Conservation (phyloP, 2,329 filamentous ascomycete species). For the Cordyceps pruinosa region DNA sequence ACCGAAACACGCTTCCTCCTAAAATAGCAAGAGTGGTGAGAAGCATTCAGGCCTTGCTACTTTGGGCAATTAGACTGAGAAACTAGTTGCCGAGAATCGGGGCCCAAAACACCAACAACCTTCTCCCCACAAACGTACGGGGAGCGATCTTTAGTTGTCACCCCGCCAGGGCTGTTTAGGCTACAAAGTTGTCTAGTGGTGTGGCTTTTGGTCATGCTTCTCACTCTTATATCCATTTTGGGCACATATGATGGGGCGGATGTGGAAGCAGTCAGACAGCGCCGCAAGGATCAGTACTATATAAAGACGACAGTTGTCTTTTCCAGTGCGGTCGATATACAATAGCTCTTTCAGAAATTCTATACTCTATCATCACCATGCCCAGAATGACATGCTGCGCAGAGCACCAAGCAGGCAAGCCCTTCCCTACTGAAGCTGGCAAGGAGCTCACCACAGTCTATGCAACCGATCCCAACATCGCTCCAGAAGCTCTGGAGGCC, state of each 20-base stretch:
- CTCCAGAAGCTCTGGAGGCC: conserved; percentile 17
- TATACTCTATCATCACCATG: not conserved
- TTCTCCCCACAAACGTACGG: not conserved
- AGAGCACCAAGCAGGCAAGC: conserved; percentile 3
- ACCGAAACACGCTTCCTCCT: not conserved
- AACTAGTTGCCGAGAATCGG: not conserved
- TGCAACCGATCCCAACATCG: conserved; percentile 18
- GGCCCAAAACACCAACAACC: not conserved
- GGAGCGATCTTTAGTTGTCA: not conserved
- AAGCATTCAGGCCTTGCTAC: not conserved
- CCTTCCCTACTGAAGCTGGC: conserved; percentile 20
- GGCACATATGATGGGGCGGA: not conserved
- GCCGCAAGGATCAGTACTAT: not conserved
- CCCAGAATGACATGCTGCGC: not conserved
- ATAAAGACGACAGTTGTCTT: not conserved
- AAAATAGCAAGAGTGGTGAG: not conserved
- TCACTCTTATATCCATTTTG: not conserved
- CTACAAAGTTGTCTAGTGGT: not conserved
- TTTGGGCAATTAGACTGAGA: conserved; percentile 7
- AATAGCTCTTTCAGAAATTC: not conserved
- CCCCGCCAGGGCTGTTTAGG: not conserved
- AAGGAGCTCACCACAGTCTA: conserved; percentile 16
- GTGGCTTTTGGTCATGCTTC: not conserved
- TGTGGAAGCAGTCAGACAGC: not conserved
- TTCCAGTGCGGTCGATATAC: too few species aligned